Evolutionary conservation across 805 yeast species (phyloP), one percentile per base, ranked within the genome.

Genomic region (Diddensiella santjacobensis): DNA sequence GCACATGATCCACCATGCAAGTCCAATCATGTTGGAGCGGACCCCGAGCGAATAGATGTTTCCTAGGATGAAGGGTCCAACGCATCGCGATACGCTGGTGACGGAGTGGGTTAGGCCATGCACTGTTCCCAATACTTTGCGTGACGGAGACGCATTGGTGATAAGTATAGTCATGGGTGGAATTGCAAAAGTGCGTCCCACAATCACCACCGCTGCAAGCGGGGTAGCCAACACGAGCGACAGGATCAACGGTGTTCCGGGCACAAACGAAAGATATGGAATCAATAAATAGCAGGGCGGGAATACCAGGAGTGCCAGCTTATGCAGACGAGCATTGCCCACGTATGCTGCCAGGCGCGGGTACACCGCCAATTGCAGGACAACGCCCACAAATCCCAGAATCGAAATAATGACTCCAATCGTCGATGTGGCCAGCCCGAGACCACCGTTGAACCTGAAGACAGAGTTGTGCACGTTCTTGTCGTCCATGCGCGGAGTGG

Each of bases 321-420:
- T 65, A 57, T 71, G 77, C 18, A 74, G 68, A 4, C 63, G 58
- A 29, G 80, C 66, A 18, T 78, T 69, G 36, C 72, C 72, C 51
- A 70, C 69, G 45, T 64, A 65, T 44, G 79, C 63, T 51, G 79
- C 82, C 17, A 79, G 62, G 24, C 63, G 60, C 2, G 84, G 84
- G 59, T 74, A 78, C 2, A 78, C 57, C 35, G 78, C 62, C 40
- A 78, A 52, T 20, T 80, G 74, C 38, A 76, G 63, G 36, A 74
- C 52, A 13, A 75, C 73, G 3, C 81, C 83, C 31, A 75, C 64
- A n/a, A 73, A 58, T n/a, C 83, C 83, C 1, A 80, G 72, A 1
- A 71, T 53, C 3, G 83, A 75, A 35, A 78, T 62, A 41, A 79
- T 58, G 2, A 69, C 57, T 45, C 83, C 84, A 20, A 79, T 77